Percentiles rank a stretch among this genome's conserved stretches.
These are phyloP conservation scores for Meira nashicola DNA, from an alignment of 1,284 basidiomycete species.

Conservation along the genomic window DNA sequence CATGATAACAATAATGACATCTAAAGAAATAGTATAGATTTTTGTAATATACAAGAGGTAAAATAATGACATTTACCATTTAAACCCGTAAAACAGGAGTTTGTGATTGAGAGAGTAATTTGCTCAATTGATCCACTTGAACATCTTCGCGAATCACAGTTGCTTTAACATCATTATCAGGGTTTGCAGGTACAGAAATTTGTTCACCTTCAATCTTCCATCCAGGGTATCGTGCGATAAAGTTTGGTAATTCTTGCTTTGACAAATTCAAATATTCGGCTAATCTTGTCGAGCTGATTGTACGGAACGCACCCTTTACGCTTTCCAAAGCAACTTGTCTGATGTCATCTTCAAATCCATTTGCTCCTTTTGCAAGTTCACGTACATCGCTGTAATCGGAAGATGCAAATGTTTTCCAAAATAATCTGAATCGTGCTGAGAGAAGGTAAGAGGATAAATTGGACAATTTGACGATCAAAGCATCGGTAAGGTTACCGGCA, in stretches of 20 bases:
- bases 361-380: slow-evolving; percentile 75
- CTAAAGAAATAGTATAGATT: too few relatives aligned
- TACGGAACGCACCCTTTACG: slow-evolving; percentile 72
- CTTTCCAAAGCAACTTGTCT: slow-evolving; percentile 70
- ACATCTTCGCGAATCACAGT: slow-evolving; percentile 88
- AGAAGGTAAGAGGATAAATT: slow-evolving; percentile 71
- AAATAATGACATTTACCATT: background rate
- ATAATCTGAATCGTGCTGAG: slow-evolving; percentile 81
- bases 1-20: too few relatives aligned
- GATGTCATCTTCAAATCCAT: slow-evolving; percentile 74
- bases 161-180: slow-evolving; percentile 78
- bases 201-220: slow-evolving; percentile 70
- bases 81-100: slow-evolving; percentile 12
- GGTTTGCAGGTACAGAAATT: slow-evolving; percentile 63
- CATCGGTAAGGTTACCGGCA: slow-evolving; percentile 43
- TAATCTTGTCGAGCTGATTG: slow-evolving; percentile 66
- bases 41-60: too few relatives aligned
- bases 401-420: slow-evolving; percentile 63
- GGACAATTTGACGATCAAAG: slow-evolving; percentile 70
- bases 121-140: slow-evolving; percentile 63
- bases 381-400: slow-evolving; percentile 66
- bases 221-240: slow-evolving; percentile 63
- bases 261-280: slow-evolving; percentile 69
- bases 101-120: slow-evolving; percentile 40
- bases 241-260: slow-evolving; percentile 65